Conservation (phyloP, 805 yeast genomes). For the Metschnikowia anglica region DNA sequence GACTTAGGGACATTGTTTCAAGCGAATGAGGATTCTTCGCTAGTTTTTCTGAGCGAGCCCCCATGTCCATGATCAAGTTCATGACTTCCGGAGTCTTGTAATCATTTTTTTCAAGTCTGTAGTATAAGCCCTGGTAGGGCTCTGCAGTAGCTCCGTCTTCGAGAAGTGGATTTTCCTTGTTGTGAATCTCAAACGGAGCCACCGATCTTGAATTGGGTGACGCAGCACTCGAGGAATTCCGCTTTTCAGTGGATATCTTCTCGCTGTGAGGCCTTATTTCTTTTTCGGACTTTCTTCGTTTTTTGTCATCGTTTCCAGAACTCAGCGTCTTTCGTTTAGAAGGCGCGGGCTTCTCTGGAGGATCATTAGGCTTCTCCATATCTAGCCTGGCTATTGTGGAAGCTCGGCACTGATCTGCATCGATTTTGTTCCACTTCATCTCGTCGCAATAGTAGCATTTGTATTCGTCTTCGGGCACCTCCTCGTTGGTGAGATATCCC, state of each 20-base stretch:
- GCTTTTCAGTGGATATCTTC: constrained; percentile 11
- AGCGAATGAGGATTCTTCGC: neutral
- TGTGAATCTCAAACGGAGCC: constrained; percentile 19
- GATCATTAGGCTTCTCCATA: constrained; percentile 25
- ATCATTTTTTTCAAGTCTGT: constrained; percentile 46
- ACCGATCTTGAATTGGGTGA: constrained; percentile 9
- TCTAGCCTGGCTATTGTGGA: constrained; percentile 35
- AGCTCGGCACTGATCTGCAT: constrained; percentile 34
- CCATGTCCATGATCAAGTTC: constrained; percentile 24
- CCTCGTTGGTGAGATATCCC: constrained; percentile 65
- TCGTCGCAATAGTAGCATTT: constrained; percentile 74
- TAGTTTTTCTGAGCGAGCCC: constrained; percentile 7
- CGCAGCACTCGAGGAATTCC: constrained; percentile 14
- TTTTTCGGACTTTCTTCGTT: constrained; percentile 27
- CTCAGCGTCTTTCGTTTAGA: constrained; percentile 22
- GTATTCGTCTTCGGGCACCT: constrained; percentile 77
- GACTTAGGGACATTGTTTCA: constrained; percentile 24
- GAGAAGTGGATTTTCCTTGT: constrained; percentile 45
- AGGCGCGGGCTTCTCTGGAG: constrained; percentile 15
- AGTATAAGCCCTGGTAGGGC: constrained; percentile 53
- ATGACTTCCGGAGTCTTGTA: constrained; percentile 40
- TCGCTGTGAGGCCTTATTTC: constrained; percentile 12
- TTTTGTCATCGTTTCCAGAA: constrained; percentile 32
- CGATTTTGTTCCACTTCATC: constrained; percentile 42
- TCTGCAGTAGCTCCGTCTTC: constrained; percentile 44